These are phyloP conservation scores for Naganishia friedmannii DNA, from an alignment of 768 basidiomycete genomes.

Conservation along the genomic window DNA sequence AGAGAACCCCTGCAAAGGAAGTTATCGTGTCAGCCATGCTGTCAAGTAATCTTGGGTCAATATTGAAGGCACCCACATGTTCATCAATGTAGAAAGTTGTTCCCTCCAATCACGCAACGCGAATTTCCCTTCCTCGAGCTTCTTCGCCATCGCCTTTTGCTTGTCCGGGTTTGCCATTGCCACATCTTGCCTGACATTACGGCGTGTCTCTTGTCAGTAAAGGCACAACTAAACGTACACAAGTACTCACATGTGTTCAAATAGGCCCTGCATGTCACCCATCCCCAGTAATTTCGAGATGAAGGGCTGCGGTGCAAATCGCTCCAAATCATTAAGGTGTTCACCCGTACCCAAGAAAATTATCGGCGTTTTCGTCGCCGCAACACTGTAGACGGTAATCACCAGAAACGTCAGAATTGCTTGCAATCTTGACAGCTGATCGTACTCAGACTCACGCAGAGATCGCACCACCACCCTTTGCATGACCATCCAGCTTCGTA, in stretches of 20 bases:
- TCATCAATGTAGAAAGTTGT: conserved; percentile 96
- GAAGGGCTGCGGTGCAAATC: conserved; percentile 93
- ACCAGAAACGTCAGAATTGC: not conserved
- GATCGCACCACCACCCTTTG: conserved; percentile 97
- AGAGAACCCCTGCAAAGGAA: conserved; percentile 77
- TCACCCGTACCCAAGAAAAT: conserved; percentile 98
- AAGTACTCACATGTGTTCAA: conserved; percentile 77
- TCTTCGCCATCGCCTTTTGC: conserved; percentile 96
- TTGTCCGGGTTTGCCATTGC: conserved; percentile 92
- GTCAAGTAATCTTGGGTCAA: conserved; percentile 10
- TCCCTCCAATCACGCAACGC: conserved; percentile 97
- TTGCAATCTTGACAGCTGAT: not conserved
- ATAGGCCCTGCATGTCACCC: conserved; percentile 92
- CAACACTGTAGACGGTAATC: conserved; percentile 63
- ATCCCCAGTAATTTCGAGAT: conserved; percentile 92
- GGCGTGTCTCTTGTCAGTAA: not conserved
- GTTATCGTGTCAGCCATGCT: conserved; percentile 7
- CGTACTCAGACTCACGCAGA: conserved; percentile 70
- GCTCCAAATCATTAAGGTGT: conserved; percentile 93
- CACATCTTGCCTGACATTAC: conserved; percentile 64
- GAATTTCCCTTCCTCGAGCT: conserved; percentile 86
- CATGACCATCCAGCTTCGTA: conserved; percentile 99
- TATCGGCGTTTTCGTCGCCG: conserved; percentile 97
- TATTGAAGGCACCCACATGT: conserved; percentile 65
- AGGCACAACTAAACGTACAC: not conserved